Evolutionary conservation across 495 filamentous ascomycete species (phyloP).

Genomic region (Hypoxylon lienhwacheense): DNA sequence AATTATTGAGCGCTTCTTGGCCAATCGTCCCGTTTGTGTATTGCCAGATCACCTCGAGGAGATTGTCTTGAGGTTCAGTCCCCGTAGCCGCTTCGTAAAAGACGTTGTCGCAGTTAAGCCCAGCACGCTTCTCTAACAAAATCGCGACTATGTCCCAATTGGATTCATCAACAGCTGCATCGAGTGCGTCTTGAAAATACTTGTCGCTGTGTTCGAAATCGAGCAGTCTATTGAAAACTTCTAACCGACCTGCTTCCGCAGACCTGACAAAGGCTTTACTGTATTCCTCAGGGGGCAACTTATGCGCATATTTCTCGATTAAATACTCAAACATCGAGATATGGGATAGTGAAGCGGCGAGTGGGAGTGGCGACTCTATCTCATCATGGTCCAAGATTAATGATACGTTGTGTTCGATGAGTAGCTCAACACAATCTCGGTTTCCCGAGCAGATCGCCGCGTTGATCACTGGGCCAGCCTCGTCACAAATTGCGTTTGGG

Average conservation of each 20-base stretch:
- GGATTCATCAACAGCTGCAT: slow-evolving; percentile 31
- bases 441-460: slow-evolving; percentile 42
- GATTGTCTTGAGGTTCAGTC: slow-evolving; percentile 33
- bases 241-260: slow-evolving; percentile 34
- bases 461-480: slow-evolving; percentile 41
- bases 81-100: slow-evolving; percentile 35
- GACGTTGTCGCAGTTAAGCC: slow-evolving; percentile 29
- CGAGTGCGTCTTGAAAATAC: slow-evolving; percentile 35
- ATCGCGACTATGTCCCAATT: slow-evolving; percentile 37
- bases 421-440: slow-evolving; percentile 37
- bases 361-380: slow-evolving; percentile 32
- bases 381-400: slow-evolving; percentile 34
- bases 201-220: slow-evolving; percentile 30
- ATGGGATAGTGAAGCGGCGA: slow-evolving; percentile 36
- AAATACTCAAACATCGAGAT: slow-evolving; percentile 41
- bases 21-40: slow-evolving; percentile 30
- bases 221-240: slow-evolving; percentile 37
- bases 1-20: slow-evolving; percentile 23
- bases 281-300: slow-evolving; percentile 34
- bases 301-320: slow-evolving; percentile 32
- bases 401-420: slow-evolving; percentile 38
- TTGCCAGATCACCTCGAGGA: slow-evolving; percentile 34
- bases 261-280: slow-evolving; percentile 37
- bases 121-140: slow-evolving; percentile 27
- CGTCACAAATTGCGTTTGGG: slow-evolving; percentile 35